These are phyloP conservation scores for Corymbia calophylla DNA, from an alignment of 441 rosid genomes.

Conservation along the genomic window DNA sequence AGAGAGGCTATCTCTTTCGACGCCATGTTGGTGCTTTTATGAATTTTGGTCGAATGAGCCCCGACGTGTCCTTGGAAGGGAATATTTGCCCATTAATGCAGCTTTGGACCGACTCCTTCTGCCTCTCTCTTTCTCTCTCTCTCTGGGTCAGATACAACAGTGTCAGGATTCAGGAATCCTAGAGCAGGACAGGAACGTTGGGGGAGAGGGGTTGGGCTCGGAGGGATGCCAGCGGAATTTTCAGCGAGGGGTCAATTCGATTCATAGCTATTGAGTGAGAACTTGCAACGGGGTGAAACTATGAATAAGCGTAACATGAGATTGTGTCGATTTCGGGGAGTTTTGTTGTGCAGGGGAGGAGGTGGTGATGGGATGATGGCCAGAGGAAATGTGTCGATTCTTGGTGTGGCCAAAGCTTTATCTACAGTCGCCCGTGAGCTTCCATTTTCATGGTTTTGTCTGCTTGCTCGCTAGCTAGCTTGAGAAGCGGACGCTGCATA, in stretches of 20 bases:
- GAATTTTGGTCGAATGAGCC: neutral
- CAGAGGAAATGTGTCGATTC: too few relatives aligned
- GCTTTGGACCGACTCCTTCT: neutral
- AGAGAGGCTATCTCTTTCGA: neutral
- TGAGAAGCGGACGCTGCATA: neutral
- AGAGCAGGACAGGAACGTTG: neutral
- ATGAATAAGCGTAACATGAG: neutral
- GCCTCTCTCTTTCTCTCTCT: neutral
- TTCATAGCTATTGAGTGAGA: neutral
- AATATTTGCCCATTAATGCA: neutral
- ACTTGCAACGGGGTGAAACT: neutral
- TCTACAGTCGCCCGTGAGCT: neutral
- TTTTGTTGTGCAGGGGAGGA: neutral
- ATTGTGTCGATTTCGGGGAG: neutral
- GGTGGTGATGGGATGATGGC: neutral
- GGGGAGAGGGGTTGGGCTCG: neutral
- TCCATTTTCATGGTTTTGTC: neutral
- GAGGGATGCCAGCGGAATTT: neutral
- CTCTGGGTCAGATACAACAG: neutral
- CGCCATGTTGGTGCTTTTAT: neutral
- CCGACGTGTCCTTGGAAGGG: neutral
- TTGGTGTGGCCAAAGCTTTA: neutral
- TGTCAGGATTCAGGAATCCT: neutral
- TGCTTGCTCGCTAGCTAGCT: neutral
- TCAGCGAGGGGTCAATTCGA: neutral